Evolutionary conservation across 2,329 filamentous ascomycete genomes (phyloP).

Genomic region (Fusarium sp.): DNA sequence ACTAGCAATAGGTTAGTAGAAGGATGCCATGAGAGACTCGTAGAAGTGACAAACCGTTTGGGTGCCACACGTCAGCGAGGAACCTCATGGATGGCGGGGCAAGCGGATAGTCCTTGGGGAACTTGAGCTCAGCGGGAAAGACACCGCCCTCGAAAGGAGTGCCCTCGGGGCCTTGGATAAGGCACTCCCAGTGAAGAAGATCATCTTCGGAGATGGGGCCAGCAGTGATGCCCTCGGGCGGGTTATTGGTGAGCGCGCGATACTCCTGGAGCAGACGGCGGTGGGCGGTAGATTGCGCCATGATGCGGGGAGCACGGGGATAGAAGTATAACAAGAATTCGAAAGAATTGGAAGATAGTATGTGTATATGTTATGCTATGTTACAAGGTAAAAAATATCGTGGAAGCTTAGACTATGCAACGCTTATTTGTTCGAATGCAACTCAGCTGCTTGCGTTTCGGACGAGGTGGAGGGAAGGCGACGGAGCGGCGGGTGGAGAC

Average conservation of each 20-base stretch:
- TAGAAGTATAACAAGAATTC: no score
- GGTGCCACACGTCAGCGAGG: constrained; percentile 93
- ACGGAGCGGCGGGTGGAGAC: constrained; percentile 34
- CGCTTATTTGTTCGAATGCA: no score
- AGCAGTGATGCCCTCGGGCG: constrained; percentile 97
- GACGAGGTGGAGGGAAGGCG: constrained; percentile 36
- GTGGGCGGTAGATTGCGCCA: constrained; percentile 74
- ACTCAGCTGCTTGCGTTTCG: constrained; percentile 19
- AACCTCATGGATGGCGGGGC: constrained; percentile 97
- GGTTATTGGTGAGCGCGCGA: constrained; percentile 90
- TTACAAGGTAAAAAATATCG: background rate
- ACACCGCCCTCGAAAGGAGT: constrained; percentile 97
- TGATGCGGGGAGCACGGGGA: constrained; percentile 46
- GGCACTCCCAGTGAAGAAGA: constrained; percentile 94
- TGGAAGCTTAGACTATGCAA: background rate
- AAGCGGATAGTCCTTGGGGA: constrained; percentile 96
- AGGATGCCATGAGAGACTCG: background rate
- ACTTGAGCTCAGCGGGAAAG: constrained; percentile 94
- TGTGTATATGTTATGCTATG: background rate
- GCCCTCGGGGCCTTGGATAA: constrained; percentile 94
- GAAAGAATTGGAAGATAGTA: background rate
- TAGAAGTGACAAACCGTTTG: constrained; percentile 76
- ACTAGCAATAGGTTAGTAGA: constrained; percentile 66
- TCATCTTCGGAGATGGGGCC: constrained; percentile 95
- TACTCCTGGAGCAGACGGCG: constrained; percentile 96